Evolutionary conservation across 164 flowering plant genomes (phyloP), one percentile per base, ranked within the genome.

Genomic region (Dillenia turbinata): DNA sequence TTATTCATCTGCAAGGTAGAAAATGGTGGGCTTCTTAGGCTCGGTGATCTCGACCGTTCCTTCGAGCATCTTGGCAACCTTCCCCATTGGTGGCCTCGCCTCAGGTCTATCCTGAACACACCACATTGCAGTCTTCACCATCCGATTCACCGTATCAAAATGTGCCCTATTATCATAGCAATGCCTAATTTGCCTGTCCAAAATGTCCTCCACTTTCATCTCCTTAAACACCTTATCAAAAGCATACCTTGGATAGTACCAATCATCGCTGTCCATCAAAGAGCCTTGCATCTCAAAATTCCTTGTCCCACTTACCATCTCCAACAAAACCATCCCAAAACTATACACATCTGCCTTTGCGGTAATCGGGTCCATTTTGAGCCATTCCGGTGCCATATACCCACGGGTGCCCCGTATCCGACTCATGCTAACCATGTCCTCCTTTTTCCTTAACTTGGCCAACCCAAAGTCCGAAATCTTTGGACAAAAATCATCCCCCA

Each of bases 81-180:
- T 87, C 55, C 96, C 93, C 96, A 90, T 87, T 1, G 96, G 81
- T 2, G 96, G 96, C 70, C 96, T 73, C 73, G 58, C 54, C 67
- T 90, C 96, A 3, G 88, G 82, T 54, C 81, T 67, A 60, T 83
- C 88, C 52, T 87, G 93, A 7, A 87, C 75, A 75, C 91, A 85
- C 93, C 93, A 90, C 83, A 90, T 83, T 3, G 96, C 93, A 1
- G 93, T 89, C 73, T 84, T 87, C 59, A 89, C 89, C 93, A 87
- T 87, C 46, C 93, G 76, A 58, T 84, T 73, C 16, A 87, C 77
- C 72, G 79, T 61, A 3, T 74, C 80, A 52, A 66, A 78, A 45
- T 89, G 90, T 10, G 26, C 60, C 45, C 69, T 47, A 14, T 46
- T 56, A 45, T 87, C 93, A 17, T 82, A 89, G 8, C 64, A 56